Base-by-base conservation (phyloP, 192 early-diverging fungal species). In the Rhizoclosmatium globosum region DNA sequence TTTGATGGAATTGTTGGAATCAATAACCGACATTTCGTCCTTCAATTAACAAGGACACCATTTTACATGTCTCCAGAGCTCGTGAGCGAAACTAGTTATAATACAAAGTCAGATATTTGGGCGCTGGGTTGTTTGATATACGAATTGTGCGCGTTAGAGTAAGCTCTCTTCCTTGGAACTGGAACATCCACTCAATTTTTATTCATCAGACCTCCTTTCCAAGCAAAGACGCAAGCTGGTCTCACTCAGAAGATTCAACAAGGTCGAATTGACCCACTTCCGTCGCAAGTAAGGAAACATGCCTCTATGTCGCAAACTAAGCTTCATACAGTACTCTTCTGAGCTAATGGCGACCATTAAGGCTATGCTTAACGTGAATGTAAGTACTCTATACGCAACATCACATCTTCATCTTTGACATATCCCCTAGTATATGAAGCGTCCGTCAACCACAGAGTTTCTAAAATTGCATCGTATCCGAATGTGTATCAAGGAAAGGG, bases 11-110 rank as follows among this genome's bases (percentile, higher is more conserved):
- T 38, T 21, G 7, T 71, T 43, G 47, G 1, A 21, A 2, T 43
- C 43, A 39, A 9, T 23, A 53, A 47, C 50, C n/a, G 13, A 57
- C 11, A 23, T 21, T 75, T 47, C 64, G 53, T 45, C 21, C 23
- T 23, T 47, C 47, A 45, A 31, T 21, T 19, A 11, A 23, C 3
- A 59, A 84, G 85, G 58, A 94, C 93, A 2, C 93, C 93, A 2
- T 94, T 87, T 70, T 94, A 94, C 82, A 94, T 94, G 93, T 92
- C 90, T 23, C 93, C 93, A 11, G 93, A 94, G 82, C 84, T 94
- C 2, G 88, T 94, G 9, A 89, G 81, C 74, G 91, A 92, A 67
- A 84, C 88, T 3, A 64, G 78, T 13, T 94, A 94, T 80, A 92
- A 94, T 76, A 83, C 84, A 11, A 93, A 93, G 68, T 91, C 90